These are phyloP conservation scores for Cladophialophora bantiana DNA, from an alignment of 2,329 filamentous ascomycete species.

Conservation along the genomic window DNA sequence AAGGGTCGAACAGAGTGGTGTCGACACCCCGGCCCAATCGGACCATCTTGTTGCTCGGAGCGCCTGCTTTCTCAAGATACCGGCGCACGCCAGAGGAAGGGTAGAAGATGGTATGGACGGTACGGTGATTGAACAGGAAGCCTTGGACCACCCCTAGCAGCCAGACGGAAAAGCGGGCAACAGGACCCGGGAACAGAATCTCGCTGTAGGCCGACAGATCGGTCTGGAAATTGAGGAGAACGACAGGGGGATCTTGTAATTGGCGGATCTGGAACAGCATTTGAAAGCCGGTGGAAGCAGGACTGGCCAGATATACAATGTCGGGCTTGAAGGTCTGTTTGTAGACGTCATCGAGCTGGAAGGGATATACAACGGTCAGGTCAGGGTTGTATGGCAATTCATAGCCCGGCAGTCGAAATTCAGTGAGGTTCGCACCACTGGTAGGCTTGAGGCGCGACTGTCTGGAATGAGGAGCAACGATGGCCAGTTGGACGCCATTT, in stretches of 20 bases:
- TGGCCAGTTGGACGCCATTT: constrained; percentile 70
- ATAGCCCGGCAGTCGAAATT: constrained; percentile 69
- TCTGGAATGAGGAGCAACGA: constrained; percentile 67
- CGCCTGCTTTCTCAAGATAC: constrained; percentile 66
- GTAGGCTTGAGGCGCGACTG: constrained; percentile 60
- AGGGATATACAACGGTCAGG: constrained; percentile 72
- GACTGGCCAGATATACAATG: constrained; percentile 73
- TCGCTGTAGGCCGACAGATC: constrained; percentile 73
- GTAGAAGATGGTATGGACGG: constrained; percentile 72
- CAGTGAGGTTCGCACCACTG: constrained; percentile 45
- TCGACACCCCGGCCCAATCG: constrained; percentile 71
- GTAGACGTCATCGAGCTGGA: constrained; percentile 69
- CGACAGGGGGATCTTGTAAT: constrained; percentile 61
- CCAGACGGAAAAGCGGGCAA: constrained; percentile 68
- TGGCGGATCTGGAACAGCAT: constrained; percentile 73
- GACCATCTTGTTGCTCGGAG: constrained; percentile 64
- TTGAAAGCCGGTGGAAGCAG: constrained; percentile 73
- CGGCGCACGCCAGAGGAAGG: constrained; percentile 68
- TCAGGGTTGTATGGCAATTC: constrained; percentile 75
- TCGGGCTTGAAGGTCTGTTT: constrained; percentile 69
- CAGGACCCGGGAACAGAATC: constrained; percentile 70
- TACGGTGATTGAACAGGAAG: constrained; percentile 68
- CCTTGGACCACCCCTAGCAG: constrained; percentile 70
- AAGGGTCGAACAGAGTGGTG: constrained; percentile 66
- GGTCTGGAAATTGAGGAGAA: constrained; percentile 75